phyloP scores from a whole-genome alignment of 1,284 basidiomycete species.

The Ceratobasidium sp. region DNA sequence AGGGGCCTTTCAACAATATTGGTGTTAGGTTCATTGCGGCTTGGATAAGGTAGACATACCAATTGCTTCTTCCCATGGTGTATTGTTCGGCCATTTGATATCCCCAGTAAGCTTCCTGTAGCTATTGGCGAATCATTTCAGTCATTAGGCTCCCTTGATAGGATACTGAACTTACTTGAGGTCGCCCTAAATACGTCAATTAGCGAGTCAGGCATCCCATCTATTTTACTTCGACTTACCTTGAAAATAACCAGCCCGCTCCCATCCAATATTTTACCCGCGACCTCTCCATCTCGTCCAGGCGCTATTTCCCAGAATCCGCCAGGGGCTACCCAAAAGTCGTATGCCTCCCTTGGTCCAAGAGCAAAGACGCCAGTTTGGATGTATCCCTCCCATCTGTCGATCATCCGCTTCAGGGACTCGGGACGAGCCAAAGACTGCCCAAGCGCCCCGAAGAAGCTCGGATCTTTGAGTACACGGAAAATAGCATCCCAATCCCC shows the following conservation, averaged over 20 bases:
- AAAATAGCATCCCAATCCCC: slow-evolving; percentile 70
- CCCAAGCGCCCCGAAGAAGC: slow-evolving; percentile 45
- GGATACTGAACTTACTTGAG: slow-evolving; percentile 66
- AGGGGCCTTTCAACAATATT: slow-evolving; percentile 60
- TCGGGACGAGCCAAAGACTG: slow-evolving; percentile 49
- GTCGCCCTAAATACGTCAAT: slow-evolving; percentile 66
- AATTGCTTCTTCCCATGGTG: slow-evolving; percentile 77
- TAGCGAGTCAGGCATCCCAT: background rate
- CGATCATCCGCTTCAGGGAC: slow-evolving; percentile 48
- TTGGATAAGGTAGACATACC: slow-evolving; percentile 60
- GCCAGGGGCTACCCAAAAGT: slow-evolving; percentile 75
- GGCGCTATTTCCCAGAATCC: slow-evolving; percentile 76
- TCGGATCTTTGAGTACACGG: slow-evolving; percentile 51
- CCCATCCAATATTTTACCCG: slow-evolving; percentile 58
- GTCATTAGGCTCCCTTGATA: background rate
- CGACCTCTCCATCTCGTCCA: slow-evolving; percentile 26
- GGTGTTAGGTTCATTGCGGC: slow-evolving; percentile 14
- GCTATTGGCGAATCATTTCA: slow-evolving; percentile 51
- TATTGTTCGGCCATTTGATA: slow-evolving; percentile 83
- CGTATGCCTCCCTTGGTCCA: slow-evolving; percentile 4
- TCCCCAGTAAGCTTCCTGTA: slow-evolving; percentile 91
- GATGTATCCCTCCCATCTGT: slow-evolving; percentile 42
- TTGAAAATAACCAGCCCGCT: slow-evolving; percentile 92
- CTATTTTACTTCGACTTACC: slow-evolving; percentile 51
- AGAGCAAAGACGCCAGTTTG: slow-evolving; percentile 25